phyloP scores from a whole-genome alignment of 345 rosid genomes.

The Salix viminalis region DNA sequence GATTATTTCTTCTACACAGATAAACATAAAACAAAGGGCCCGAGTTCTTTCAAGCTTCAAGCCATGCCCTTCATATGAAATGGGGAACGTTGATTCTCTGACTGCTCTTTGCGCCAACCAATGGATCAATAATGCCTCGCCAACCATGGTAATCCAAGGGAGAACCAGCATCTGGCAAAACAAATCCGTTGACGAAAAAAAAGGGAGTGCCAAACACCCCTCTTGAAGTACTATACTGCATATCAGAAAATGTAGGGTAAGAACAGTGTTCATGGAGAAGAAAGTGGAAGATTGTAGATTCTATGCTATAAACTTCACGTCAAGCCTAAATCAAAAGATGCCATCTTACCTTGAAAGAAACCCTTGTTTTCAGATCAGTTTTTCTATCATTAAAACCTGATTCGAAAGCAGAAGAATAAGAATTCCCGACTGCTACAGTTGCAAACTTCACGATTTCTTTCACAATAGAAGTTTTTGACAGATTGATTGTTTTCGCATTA shows the following conservation, averaged over 20 bases:
- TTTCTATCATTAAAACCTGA: slow-evolving; percentile 50
- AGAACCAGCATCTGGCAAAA: slow-evolving; percentile 50
- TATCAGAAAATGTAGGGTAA: background rate
- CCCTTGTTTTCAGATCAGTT: slow-evolving; percentile 65
- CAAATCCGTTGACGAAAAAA: slow-evolving; percentile 73
- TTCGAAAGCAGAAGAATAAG: slow-evolving; percentile 40
- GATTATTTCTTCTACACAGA: background rate
- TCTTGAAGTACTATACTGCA: slow-evolving; percentile 71
- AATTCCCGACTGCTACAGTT: slow-evolving; percentile 48
- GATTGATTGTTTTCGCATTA: slow-evolving; percentile 52
- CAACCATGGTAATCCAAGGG: slow-evolving; percentile 45
- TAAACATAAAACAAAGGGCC: background rate
- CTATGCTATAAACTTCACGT: too few species aligned
- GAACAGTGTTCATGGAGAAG: background rate
- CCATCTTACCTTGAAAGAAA: slow-evolving; percentile 71
- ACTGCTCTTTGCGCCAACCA: slow-evolving; percentile 29
- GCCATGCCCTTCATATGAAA: background rate
- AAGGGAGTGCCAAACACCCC: slow-evolving; percentile 69
- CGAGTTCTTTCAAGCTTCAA: background rate
- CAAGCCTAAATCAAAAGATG: background rate
- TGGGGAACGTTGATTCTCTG: background rate
- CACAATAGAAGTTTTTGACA: slow-evolving; percentile 52
- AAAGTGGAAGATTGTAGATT: background rate
- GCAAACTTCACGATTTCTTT: slow-evolving; percentile 50
- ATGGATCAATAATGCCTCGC: slow-evolving; percentile 63